These are phyloP conservation scores for Saitozyma sp. DNA, from an alignment of 768 basidiomycete genomes.

Conservation along the genomic window DNA sequence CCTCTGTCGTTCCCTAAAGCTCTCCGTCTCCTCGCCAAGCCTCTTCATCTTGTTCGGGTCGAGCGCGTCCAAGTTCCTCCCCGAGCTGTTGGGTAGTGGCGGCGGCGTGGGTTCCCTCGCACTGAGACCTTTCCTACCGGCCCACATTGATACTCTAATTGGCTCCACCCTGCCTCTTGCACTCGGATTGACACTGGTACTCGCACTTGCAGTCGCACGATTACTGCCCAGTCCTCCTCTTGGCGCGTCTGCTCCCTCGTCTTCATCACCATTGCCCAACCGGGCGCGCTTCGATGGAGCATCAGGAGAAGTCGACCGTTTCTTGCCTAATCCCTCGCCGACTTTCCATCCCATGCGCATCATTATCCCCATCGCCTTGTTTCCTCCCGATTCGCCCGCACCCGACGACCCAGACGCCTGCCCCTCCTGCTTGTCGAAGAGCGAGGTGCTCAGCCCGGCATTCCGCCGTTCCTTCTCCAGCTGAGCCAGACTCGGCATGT, in stretches of 20 bases:
- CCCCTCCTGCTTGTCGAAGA: conserved; percentile 34
- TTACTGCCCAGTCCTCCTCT: conserved; percentile 32
- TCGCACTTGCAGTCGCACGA: too few relatives aligned
- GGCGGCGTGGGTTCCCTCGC: conserved; percentile 40
- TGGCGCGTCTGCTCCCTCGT: conserved; percentile 19
- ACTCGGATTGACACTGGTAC: background rate
- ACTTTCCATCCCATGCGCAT: conserved; percentile 53
- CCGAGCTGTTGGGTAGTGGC: conserved; percentile 27
- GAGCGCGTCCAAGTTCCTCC: conserved; percentile 37
- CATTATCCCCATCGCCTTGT: conserved; percentile 52
- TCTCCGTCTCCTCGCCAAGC: conserved; percentile 37
- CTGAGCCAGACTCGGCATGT: conserved; percentile 24
- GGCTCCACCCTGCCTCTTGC: conserved; percentile 23
- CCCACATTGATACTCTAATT: conserved; percentile 41
- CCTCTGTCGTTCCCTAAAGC: conserved; percentile 39
- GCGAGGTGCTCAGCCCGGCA: conserved; percentile 37
- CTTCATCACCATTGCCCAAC: conserved; percentile 10
- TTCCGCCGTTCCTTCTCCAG: conserved; percentile 41
- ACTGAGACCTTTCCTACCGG: conserved; percentile 39
- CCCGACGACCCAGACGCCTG: background rate
- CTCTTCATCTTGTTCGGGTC: conserved; percentile 31
- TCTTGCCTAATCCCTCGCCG: conserved; percentile 48
- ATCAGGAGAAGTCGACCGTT: conserved; percentile 22
- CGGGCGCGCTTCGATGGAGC: conserved; percentile 14
- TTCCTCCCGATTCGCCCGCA: conserved; percentile 12